Evolutionary conservation across 495 filamentous ascomycete genomes (phyloP).

Genomic region (Xylaria cubensis): DNA sequence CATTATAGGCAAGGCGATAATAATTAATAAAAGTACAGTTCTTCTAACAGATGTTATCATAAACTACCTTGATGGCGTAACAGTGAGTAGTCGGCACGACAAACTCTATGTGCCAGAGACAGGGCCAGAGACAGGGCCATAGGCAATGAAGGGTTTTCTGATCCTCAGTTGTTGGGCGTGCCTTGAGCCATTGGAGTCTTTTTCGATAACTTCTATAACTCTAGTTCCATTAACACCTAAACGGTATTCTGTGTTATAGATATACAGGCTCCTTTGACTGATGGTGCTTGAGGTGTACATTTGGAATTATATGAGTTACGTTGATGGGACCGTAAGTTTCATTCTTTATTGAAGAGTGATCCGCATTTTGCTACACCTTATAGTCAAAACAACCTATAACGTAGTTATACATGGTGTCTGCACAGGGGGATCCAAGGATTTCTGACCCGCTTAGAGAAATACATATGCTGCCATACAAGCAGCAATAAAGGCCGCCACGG

Average conservation of each 20-base stretch:
- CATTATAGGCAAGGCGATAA: not conserved
- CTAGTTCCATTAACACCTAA: not conserved
- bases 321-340: not conserved
- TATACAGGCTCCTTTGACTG: not conserved
- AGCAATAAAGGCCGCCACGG: not conserved
- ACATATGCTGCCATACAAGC: constrained; percentile 11
- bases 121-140: constrained; percentile 1
- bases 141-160: not conserved
- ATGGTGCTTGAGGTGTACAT: not conserved
- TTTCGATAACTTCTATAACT: not conserved
- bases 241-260: not conserved
- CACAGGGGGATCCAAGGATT: not conserved
- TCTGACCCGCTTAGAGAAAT: not conserved
- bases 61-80: not conserved
- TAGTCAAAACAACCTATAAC: not conserved
- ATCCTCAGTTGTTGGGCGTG: not conserved
- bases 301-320: not conserved
- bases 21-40: not conserved
- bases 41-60: not conserved
- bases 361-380: not conserved
- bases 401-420: not conserved
- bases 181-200: not conserved
- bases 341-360: not conserved
- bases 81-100: not conserved
- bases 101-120: not conserved